Evolutionary conservation across 2,329 filamentous ascomycete genomes (phyloP).

Genomic region (Sphaerulina vaccinii): DNA sequence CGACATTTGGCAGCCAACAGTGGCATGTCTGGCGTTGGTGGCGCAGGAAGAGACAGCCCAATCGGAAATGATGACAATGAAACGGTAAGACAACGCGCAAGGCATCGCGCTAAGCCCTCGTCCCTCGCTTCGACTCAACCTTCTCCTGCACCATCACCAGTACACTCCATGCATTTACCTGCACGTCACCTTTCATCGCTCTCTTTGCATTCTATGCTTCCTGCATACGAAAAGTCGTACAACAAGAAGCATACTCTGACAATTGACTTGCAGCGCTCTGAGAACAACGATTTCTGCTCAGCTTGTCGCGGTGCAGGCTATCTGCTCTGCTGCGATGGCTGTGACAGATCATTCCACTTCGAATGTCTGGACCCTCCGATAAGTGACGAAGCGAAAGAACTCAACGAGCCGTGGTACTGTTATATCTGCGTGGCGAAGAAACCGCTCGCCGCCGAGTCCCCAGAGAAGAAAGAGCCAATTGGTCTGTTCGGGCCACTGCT

Average conservation of each 20-base stretch:
- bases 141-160: slow-evolving; percentile 25
- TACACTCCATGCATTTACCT: slow-evolving; percentile 34
- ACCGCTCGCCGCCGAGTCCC: slow-evolving; percentile 30
- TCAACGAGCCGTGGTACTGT: slow-evolving; percentile 78
- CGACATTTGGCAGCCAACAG: slow-evolving; percentile 68
- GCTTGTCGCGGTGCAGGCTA: slow-evolving; percentile 81
- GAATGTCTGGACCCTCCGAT: slow-evolving; percentile 81
- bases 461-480: slow-evolving; percentile 41
- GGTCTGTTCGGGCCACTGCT: slow-evolving; percentile 65
- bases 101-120: slow-evolving; percentile 32
- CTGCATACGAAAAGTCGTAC: slow-evolving; percentile 18
- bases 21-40: slow-evolving; percentile 64
- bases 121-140: slow-evolving; percentile 43
- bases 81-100: slow-evolving; percentile 49
- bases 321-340: slow-evolving; percentile 91
- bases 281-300: slow-evolving; percentile 89
- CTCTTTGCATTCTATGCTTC: slow-evolving; percentile 21
- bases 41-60: slow-evolving; percentile 61
- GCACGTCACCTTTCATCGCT: slow-evolving; percentile 29
- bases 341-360: slow-evolving; percentile 86
- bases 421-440: slow-evolving; percentile 61
- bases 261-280: slow-evolving; percentile 39
- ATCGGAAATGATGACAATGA: slow-evolving; percentile 59
- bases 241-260: slow-evolving; percentile 38
- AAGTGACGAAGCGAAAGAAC: slow-evolving; percentile 45